Percentiles rank a stretch among this genome's conserved stretches.
These are phyloP conservation scores for Barnettozyma pratensis DNA, from an alignment of 805 yeast genomes.

Conservation along the genomic window DNA sequence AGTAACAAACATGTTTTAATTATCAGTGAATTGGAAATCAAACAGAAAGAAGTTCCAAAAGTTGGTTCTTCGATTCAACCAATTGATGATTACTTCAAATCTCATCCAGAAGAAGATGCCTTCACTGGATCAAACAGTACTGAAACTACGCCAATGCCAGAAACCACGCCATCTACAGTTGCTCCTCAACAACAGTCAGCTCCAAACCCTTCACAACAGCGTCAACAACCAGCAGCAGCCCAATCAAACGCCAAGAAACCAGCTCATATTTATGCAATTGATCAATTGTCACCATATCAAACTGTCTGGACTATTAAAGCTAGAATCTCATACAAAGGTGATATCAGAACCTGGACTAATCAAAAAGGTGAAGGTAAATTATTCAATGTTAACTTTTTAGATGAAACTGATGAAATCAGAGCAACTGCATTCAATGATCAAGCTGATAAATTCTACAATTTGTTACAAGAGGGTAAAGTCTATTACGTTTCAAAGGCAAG, in stretches of 20 bases:
- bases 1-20: constrained; percentile 27
- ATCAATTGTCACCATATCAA: constrained; percentile 86
- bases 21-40: constrained; percentile 19
- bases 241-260: constrained; percentile 23
- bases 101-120: constrained; percentile 51
- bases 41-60: constrained; percentile 33
- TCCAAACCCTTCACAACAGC: constrained; percentile 1
- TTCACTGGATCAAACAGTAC: constrained; percentile 10
- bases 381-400: constrained; percentile 81
- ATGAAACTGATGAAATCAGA: constrained; percentile 92
- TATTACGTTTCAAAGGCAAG: constrained; percentile 80
- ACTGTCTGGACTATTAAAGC: constrained; percentile 91
- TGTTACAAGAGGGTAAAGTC: constrained; percentile 83
- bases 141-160: constrained; percentile 3
- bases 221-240: constrained; percentile 7
- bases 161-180: constrained; percentile 9
- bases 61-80: constrained; percentile 34
- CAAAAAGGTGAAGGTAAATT: constrained; percentile 85
- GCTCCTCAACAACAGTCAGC: constrained; percentile 9
- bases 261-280: constrained; percentile 64
- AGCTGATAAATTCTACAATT: constrained; percentile 72
- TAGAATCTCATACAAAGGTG: constrained; percentile 83
- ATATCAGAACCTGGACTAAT: constrained; percentile 82
- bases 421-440: constrained; percentile 91
- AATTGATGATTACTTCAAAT: constrained; percentile 53